These are phyloP conservation scores for Leersia perrieri DNA, from an alignment of 176 grass and related monocot species.

Conservation along the genomic window DNA sequence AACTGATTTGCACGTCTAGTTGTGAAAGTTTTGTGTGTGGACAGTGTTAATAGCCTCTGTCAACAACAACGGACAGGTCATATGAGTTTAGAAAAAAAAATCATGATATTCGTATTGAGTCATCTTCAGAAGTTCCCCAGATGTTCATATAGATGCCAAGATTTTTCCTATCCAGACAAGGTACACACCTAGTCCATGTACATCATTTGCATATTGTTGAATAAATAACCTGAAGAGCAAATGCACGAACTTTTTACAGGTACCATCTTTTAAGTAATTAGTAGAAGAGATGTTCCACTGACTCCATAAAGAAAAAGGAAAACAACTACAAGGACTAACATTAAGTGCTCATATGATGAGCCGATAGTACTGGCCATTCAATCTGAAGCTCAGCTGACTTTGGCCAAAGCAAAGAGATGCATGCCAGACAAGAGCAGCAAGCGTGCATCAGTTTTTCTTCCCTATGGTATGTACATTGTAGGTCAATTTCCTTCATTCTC, in stretches of 20 bases:
- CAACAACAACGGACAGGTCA: neutral
- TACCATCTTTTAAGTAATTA: neutral
- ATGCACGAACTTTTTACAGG: conserved; percentile 24
- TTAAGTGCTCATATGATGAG: conserved; percentile 13
- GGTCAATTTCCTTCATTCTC: conserved; percentile 6
- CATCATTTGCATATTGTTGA: neutral
- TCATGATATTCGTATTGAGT: neutral
- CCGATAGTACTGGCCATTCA: conserved; percentile 14
- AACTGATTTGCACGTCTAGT: neutral
- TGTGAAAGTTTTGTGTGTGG: neutral
- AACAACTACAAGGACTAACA: conserved; percentile 1
- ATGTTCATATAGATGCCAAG: conserved; percentile 1
- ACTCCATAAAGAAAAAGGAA: neutral
- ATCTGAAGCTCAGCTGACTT: conserved; percentile 27
- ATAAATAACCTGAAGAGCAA: neutral
- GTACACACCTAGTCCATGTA: conserved; percentile 13
- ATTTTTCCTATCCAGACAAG: conserved; percentile 11
- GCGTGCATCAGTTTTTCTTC: neutral
- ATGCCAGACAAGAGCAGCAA: neutral
- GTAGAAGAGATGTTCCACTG: conserved; percentile 17
- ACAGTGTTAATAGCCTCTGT: too few species aligned
- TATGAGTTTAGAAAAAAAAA: conserved; percentile 2
- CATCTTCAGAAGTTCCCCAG: conserved; percentile 1
- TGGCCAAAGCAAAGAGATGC: conserved; percentile 3
- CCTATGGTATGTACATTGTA: neutral